Percentiles rank a stretch among this genome's conserved stretches.
Conservation (phyloP, 331 rosid species). For the Ulmus americana region DNA sequence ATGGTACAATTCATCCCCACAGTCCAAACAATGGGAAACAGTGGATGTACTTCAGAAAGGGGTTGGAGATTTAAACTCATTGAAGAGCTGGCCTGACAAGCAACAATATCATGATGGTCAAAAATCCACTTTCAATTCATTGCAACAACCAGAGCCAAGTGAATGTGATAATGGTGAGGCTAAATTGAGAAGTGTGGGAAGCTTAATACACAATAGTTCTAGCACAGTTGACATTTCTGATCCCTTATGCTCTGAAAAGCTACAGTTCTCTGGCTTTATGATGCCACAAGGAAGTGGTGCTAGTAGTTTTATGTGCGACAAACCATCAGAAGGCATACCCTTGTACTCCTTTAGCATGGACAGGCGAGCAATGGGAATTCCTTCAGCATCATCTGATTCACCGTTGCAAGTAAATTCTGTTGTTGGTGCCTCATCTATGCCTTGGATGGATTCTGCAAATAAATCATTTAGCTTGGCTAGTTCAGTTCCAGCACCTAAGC, state of each 20-base stretch:
- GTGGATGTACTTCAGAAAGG: constrained; percentile 66
- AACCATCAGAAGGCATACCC: constrained; percentile 86
- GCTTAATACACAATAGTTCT: constrained; percentile 42
- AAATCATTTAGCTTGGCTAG: constrained; percentile 79
- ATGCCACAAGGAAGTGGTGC: constrained; percentile 70
- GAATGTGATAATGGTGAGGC: constrained; percentile 60
- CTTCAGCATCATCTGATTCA: constrained; percentile 77
- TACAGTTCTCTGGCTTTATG: constrained; percentile 85
- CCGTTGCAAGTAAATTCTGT: constrained; percentile 59
- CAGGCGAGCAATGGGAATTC: constrained; percentile 58
- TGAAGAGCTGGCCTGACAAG: constrained; percentile 63
- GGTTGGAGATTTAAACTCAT: constrained; percentile 51
- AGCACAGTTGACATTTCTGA: constrained; percentile 57
- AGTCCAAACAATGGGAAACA: constrained; percentile 81
- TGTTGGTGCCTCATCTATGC: constrained; percentile 81
- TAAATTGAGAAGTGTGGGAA: constrained; percentile 69
- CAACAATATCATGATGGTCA: constrained; percentile 44
- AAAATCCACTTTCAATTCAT: constrained; percentile 36
- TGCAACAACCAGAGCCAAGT: constrained; percentile 51
- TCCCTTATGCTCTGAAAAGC: constrained; percentile 56
- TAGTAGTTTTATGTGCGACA: constrained; percentile 69
- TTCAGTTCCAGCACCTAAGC: constrained; percentile 87
- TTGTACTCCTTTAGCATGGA: constrained; percentile 87
- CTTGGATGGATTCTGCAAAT: constrained; percentile 83
- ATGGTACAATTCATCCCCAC: constrained; percentile 86